A percentile compares a stretch with the other conserved stretches of the same genome.
Evolutionary conservation across 768 basidiomycete species (phyloP).

Genomic region (Tulasnella sp.): DNA sequence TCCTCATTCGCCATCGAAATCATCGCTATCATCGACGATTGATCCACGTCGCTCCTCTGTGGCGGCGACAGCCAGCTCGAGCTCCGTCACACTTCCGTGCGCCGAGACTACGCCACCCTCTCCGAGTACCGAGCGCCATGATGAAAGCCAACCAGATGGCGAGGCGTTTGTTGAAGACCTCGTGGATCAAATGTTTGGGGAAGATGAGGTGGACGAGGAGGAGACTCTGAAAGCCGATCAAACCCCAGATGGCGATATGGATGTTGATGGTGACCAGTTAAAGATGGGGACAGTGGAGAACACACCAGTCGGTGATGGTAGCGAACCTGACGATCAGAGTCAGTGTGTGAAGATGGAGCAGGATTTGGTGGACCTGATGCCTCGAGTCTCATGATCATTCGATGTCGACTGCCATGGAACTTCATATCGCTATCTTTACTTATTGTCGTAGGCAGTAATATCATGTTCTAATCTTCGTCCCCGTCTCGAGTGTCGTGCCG

Average conservation of each 20-base stretch:
- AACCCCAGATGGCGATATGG: constrained; percentile 4
- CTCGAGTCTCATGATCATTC: too few relatives aligned
- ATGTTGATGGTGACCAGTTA: constrained; percentile 7
- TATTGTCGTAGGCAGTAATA: too few relatives aligned
- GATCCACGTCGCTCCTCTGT: neutral
- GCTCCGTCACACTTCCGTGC: neutral
- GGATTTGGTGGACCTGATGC: too few relatives aligned
- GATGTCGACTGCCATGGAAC: too few relatives aligned
- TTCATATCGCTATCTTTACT: too few relatives aligned
- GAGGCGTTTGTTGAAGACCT: neutral
- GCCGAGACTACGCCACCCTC: neutral
- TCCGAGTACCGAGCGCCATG: neutral
- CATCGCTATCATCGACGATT: neutral
- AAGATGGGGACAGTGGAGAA: constrained; percentile 1
- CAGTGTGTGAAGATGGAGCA: neutral
- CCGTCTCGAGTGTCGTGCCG: too few relatives aligned
- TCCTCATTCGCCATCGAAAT: neutral
- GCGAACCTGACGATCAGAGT: neutral
- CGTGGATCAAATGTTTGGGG: constrained; percentile 10
- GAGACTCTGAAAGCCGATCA: neutral
- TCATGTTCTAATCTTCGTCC: too few relatives aligned
- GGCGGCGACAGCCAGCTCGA: neutral
- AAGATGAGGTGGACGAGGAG: constrained; percentile 11
- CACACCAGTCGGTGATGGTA: constrained; percentile 1
- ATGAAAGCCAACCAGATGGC: neutral